Percentiles rank a stretch among this genome's conserved stretches.
Evolutionary conservation across 1,139 yeast genomes (phyloP).

Genomic region (Geotrichum restrictum): DNA sequence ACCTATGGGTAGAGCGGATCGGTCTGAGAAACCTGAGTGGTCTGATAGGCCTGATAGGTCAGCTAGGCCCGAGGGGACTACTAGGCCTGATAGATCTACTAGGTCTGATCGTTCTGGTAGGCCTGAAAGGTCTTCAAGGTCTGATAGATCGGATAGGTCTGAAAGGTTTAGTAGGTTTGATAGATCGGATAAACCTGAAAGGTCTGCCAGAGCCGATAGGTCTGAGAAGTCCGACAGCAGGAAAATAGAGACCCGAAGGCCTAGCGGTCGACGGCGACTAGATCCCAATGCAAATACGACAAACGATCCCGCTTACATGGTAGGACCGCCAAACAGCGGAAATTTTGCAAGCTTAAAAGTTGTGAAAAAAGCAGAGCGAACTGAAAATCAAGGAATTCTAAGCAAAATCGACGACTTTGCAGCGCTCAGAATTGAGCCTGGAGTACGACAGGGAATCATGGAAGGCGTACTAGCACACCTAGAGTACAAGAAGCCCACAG

Average conservation of each 20-base stretch:
- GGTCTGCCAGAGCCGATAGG: background rate
- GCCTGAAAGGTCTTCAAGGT: no score
- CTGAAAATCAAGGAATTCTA: slow-evolving; percentile 39
- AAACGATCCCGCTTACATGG: slow-evolving; percentile 18
- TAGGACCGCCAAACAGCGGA: slow-evolving; percentile 33
- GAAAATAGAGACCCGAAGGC: background rate
- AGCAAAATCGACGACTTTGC: slow-evolving; percentile 57
- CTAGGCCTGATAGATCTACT: background rate
- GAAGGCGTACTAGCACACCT: slow-evolving; percentile 46
- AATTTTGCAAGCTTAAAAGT: slow-evolving; percentile 38
- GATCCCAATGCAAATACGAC: slow-evolving; percentile 9
- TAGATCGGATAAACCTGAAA: background rate
- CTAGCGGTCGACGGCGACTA: background rate
- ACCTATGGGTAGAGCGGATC: background rate
- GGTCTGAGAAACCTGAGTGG: background rate
- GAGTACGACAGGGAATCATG: slow-evolving; percentile 59
- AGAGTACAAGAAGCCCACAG: slow-evolving; percentile 48
- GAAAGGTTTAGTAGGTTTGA: no score
- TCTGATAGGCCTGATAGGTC: no score
- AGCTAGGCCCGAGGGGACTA: background rate
- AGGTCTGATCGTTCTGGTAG: background rate
- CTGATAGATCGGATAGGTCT: no score
- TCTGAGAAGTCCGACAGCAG: background rate
- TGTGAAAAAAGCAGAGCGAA: slow-evolving; percentile 35
- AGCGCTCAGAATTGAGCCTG: slow-evolving; percentile 62